phyloP scores from a whole-genome alignment of 176 grass and related monocot species.

The Miscanthus lutarioriparius region DNA sequence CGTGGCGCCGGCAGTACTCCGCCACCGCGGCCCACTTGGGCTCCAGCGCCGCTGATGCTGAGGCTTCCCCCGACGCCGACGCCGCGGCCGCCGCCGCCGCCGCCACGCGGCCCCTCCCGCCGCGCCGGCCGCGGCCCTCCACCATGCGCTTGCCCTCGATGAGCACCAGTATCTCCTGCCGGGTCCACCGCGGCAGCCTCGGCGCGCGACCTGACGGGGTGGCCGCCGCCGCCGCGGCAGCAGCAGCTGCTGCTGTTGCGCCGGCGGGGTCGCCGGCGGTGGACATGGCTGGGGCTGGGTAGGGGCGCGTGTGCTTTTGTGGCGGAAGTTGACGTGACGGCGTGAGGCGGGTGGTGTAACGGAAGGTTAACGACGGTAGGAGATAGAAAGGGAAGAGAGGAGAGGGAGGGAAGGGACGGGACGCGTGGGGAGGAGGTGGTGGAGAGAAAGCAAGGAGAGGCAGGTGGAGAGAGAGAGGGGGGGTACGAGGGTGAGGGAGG shows the following conservation, averaged over 20 bases:
- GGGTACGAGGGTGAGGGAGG: background rate
- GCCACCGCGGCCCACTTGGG: conserved; percentile 93
- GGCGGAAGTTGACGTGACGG: conserved; percentile 56
- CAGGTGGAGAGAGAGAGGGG: no score
- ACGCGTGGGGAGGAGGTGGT: background rate
- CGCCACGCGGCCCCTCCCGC: conserved; percentile 29
- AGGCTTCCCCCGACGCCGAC: background rate
- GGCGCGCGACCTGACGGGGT: conserved; percentile 50
- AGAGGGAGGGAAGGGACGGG: background rate
- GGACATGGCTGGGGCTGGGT: conserved; percentile 53
- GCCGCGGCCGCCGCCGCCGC: conserved; percentile 6
- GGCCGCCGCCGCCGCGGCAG: conserved; percentile 11
- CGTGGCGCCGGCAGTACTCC: conserved; percentile 80
- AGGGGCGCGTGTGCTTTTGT: conserved; percentile 30
- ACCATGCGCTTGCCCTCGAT: conserved; percentile 86
- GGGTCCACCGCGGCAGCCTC: conserved; percentile 82
- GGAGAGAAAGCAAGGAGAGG: background rate
- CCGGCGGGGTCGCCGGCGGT: conserved; percentile 63
- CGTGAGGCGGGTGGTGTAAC: conserved; percentile 49
- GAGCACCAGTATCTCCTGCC: conserved; percentile 95
- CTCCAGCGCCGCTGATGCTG: conserved; percentile 41
- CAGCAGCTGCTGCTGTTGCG: conserved; percentile 21
- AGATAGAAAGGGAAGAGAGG: background rate
- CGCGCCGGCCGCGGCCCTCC: conserved; percentile 64
- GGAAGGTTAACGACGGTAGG: conserved; percentile 42